Conservation (phyloP, 345 rosid genomes). For the Melastoma malabathricum region DNA sequence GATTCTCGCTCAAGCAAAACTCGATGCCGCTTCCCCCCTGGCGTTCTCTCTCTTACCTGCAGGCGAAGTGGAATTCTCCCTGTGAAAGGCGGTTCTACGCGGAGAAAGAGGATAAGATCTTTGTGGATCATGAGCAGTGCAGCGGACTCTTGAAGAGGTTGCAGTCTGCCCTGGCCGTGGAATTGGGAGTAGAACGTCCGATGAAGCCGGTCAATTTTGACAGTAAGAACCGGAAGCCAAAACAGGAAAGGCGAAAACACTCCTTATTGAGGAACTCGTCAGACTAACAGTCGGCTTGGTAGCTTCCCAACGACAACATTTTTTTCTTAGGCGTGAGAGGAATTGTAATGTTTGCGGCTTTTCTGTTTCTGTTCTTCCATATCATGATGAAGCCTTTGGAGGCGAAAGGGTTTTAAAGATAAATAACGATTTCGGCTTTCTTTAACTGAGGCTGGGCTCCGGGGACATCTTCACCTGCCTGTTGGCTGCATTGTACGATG, state of each 20-base stretch:
- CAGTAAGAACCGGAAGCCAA: conserved; percentile 24
- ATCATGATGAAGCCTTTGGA: too few relatives aligned
- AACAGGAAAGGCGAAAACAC: conserved; percentile 34
- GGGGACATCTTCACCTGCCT: too few relatives aligned
- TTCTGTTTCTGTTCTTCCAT: too few relatives aligned
- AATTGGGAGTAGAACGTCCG: conserved; percentile 37
- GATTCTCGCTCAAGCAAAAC: conserved; percentile 70
- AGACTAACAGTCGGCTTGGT: conserved; percentile 2
- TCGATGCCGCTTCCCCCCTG: conserved; percentile 97
- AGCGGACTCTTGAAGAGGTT: conserved; percentile 52
- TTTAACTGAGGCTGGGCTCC: too few relatives aligned
- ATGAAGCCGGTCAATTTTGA: conserved; percentile 37
- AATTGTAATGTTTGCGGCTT: too few relatives aligned
- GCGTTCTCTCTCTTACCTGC: conserved; percentile 78
- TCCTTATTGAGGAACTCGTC: conserved; percentile 28
- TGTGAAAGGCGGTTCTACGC: conserved; percentile 41
- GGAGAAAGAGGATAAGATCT: conserved; percentile 14
- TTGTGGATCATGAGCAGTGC: conserved; percentile 41
- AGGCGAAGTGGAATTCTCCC: conserved; percentile 74
- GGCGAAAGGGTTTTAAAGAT: too few relatives aligned
- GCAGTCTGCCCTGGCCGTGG: conserved; percentile 44
- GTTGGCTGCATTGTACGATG: too few relatives aligned
- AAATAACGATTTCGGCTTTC: too few relatives aligned
- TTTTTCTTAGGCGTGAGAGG: too few relatives aligned
- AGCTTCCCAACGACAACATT: too few relatives aligned